Percentiles rank a stretch among this genome's conserved stretches.
phyloP scores from a whole-genome alignment of 768 basidiomycete species.

The Coprinellus aureogranulatus region DNA sequence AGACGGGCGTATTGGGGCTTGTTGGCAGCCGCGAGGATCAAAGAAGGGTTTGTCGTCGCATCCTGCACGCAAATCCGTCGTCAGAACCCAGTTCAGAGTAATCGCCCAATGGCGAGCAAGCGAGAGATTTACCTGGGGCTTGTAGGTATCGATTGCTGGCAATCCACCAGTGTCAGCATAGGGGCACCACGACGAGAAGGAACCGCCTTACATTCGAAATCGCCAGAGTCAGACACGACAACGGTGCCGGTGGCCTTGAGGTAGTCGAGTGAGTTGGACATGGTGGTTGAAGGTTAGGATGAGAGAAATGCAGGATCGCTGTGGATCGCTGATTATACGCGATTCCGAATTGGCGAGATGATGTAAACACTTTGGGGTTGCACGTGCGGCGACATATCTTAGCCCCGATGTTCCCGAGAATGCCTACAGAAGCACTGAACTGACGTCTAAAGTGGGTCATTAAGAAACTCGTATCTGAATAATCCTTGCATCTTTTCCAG shows the following conservation, averaged over 20 bases:
- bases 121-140: conserved; percentile 67
- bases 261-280: conserved; percentile 77
- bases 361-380: background rate
- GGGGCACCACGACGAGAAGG: background rate
- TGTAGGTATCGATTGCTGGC: conserved; percentile 90
- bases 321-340: background rate
- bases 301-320: background rate
- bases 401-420: background rate
- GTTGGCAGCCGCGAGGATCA: conserved; percentile 91
- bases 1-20: conserved; percentile 82
- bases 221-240: conserved; percentile 97
- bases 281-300: conserved; percentile 36
- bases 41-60: conserved; percentile 96
- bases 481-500: no score
- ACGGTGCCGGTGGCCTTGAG: conserved; percentile 92
- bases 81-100: background rate
- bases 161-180: conserved; percentile 21
- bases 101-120: conserved; percentile 1
- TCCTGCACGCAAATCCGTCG: conserved; percentile 48
- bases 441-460: no score
- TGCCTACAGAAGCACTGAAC: no score
- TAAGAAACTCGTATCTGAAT: no score
- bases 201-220: conserved; percentile 71
- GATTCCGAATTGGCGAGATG: background rate
- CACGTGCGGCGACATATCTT: background rate